Evolutionary conservation across 352 stramenopile species (phyloP).

Genomic region (Phytophthora citricola): DNA sequence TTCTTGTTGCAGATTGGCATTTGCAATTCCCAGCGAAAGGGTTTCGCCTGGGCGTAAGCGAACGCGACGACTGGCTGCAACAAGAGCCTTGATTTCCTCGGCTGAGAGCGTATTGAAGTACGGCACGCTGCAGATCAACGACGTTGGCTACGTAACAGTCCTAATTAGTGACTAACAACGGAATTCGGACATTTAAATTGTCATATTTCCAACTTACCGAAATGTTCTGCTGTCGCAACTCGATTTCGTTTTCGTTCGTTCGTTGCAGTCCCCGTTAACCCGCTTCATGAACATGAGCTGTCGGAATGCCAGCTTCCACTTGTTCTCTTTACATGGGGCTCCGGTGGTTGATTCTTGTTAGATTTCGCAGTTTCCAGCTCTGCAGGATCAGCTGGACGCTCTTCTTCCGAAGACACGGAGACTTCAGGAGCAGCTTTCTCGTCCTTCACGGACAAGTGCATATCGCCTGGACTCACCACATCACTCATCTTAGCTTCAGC

Average conservation of each 20-base stretch:
- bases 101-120: constrained; percentile 76
- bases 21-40: constrained; percentile 34
- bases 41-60: constrained; percentile 62
- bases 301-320: constrained; percentile 79
- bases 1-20: constrained; percentile 23
- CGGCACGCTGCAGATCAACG: constrained; percentile 77
- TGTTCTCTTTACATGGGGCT: constrained; percentile 46
- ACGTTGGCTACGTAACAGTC: constrained; percentile 48
- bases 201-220: constrained; percentile 37
- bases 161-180: too few species aligned
- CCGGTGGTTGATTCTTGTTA: background rate
- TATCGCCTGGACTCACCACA: constrained; percentile 20
- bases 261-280: constrained; percentile 84
- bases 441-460: constrained; percentile 17
- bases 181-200: too few species aligned
- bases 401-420: constrained; percentile 14
- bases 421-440: constrained; percentile 10
- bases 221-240: constrained; percentile 81
- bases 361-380: background rate
- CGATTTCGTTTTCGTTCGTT: constrained; percentile 83
- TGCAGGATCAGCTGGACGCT: constrained; percentile 20
- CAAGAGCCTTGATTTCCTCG: constrained; percentile 60
- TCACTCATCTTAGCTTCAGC: constrained; percentile 20
- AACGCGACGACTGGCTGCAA: constrained; percentile 48
- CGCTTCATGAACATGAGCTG: constrained; percentile 87